Evolutionary conservation across 768 basidiomycete species (phyloP).

Genomic region (Hortiboletus flavorubellus): DNA sequence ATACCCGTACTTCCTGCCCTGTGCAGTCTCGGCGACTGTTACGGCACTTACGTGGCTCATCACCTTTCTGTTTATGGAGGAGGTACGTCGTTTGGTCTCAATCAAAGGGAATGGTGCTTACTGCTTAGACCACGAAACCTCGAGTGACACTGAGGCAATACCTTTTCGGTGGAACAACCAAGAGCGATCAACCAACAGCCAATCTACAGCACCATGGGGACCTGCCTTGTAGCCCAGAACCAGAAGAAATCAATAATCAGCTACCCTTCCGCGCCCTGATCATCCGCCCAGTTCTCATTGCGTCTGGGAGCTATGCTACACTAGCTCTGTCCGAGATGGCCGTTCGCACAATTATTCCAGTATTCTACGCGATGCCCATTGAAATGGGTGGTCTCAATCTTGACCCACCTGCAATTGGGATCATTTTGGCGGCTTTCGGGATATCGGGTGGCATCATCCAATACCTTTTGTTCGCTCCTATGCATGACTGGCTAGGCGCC

Average conservation of each 20-base stretch:
- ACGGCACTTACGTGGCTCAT: conserved; percentile 49
- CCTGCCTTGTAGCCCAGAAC: background rate
- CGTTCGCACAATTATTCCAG: conserved; percentile 43
- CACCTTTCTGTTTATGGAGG: conserved; percentile 50
- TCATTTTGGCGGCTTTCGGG: conserved; percentile 23
- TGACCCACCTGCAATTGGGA: conserved; percentile 30
- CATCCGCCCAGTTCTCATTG: conserved; percentile 49
- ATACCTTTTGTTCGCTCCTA: conserved; percentile 55
- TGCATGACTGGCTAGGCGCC: conserved; percentile 56
- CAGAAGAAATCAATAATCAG: conserved; percentile 17
- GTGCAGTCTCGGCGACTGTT: conserved; percentile 58
- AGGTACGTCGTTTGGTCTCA: conserved; percentile 32
- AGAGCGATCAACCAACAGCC: background rate
- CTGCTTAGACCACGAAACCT: conserved; percentile 15
- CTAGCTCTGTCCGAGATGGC: conserved; percentile 63
- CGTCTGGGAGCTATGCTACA: conserved; percentile 57
- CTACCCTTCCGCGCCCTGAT: conserved; percentile 50
- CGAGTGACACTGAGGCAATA: conserved; percentile 15
- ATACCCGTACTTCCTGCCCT: conserved; percentile 75
- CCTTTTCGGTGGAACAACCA: conserved; percentile 8
- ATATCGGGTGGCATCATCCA: conserved; percentile 45
- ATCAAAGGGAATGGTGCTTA: background rate
- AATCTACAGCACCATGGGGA: background rate
- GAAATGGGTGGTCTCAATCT: conserved; percentile 29
- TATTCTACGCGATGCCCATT: conserved; percentile 32